phyloP scores from a whole-genome alignment of 1,284 basidiomycete genomes.

The Schizophyllum commune region DNA sequence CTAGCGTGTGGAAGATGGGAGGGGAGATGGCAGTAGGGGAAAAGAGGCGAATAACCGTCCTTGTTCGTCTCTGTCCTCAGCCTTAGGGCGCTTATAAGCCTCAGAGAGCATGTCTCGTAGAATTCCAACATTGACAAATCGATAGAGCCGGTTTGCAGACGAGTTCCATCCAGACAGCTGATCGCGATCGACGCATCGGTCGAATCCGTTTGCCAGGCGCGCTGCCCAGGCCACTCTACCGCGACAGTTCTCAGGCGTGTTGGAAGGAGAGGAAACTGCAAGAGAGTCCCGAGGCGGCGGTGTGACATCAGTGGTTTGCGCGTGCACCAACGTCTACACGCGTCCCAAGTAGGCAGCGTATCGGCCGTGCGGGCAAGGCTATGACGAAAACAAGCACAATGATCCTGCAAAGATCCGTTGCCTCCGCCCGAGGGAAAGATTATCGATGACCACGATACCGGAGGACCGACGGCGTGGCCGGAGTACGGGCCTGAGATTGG shows the following conservation, averaged over 20 bases:
- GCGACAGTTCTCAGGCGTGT: background rate
- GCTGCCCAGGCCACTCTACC: background rate
- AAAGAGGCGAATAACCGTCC: constrained; percentile 1
- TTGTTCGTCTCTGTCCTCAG: constrained; percentile 1
- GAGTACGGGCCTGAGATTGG: background rate
- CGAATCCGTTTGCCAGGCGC: background rate
- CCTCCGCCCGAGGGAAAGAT: background rate
- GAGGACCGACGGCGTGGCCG: background rate
- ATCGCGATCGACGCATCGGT: background rate
- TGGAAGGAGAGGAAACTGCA: background rate
- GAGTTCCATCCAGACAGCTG: background rate
- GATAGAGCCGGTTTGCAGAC: background rate
- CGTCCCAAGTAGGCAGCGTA: background rate
- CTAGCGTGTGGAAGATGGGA: constrained; percentile 5
- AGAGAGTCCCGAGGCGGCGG: background rate
- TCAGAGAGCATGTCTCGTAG: background rate
- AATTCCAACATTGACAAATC: background rate
- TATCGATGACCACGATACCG: background rate
- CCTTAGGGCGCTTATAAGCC: background rate
- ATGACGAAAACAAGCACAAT: background rate
- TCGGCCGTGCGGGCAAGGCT: background rate
- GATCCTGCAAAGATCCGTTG: background rate
- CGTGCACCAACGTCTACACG: background rate
- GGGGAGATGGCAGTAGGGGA: constrained; percentile 13
- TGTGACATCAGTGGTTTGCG: background rate